Conservation (phyloP, 805 yeast genomes). For the Yamadazyma endophytica region DNA sequence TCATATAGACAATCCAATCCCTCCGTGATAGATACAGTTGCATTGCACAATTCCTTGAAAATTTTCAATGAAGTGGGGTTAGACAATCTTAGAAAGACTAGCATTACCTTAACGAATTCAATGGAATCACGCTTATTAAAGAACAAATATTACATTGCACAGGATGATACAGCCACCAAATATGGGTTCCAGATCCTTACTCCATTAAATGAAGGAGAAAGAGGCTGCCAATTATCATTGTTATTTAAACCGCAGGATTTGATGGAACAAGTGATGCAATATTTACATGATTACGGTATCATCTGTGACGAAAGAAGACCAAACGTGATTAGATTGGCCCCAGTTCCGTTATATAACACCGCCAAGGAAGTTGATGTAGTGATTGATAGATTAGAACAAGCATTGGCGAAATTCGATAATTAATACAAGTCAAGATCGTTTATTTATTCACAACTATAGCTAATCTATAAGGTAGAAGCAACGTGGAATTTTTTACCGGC, state of each 20-base stretch:
- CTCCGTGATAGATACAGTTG: conserved; percentile 77
- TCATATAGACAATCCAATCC: conserved; percentile 92
- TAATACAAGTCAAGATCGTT: background rate
- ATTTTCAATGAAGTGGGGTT: conserved; percentile 58
- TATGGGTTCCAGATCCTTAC: conserved; percentile 68
- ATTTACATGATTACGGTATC: conserved; percentile 55
- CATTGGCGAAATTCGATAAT: conserved; percentile 14
- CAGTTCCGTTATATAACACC: conserved; percentile 78
- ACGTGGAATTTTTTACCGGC: conserved; percentile 90
- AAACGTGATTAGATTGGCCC: conserved; percentile 85
- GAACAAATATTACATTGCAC: conserved; percentile 44
- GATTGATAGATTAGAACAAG: conserved; percentile 41
- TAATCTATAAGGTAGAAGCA: conserved; percentile 35
- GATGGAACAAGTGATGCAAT: conserved; percentile 58
- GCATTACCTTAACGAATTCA: conserved; percentile 53
- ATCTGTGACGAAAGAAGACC: conserved; percentile 90
- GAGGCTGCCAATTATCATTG: conserved; percentile 86
- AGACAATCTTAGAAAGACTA: conserved; percentile 48
- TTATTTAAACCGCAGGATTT: conserved; percentile 45
- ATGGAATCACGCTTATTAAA: conserved; percentile 44
- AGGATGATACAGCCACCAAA: conserved; percentile 5
- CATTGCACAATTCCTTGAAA: conserved; percentile 64
- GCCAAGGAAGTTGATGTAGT: conserved; percentile 57
- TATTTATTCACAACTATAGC: background rate
- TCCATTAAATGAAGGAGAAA: conserved; percentile 48